phyloP scores from a whole-genome alignment of 1,284 basidiomycete genomes.

The Rhodotorula glutinis region DNA sequence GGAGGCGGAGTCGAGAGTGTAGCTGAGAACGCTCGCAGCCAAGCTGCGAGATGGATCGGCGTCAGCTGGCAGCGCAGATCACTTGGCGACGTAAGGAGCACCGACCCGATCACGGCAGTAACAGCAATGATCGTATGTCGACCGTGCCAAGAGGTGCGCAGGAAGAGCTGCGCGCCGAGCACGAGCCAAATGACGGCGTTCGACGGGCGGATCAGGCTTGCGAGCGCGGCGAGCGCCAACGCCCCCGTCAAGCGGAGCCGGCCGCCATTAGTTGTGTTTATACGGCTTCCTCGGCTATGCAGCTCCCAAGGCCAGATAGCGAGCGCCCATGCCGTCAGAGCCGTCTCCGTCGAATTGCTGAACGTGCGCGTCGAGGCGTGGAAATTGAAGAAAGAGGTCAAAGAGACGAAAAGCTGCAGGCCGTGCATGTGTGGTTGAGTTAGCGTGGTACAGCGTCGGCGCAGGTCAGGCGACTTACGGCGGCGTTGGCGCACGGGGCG shows the following conservation, averaged over 20 bases:
- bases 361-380: slow-evolving; percentile 81
- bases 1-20: slow-evolving; percentile 65
- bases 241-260: slow-evolving; percentile 46
- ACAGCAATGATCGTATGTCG: not conserved
- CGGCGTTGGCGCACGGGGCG: slow-evolving; percentile 58
- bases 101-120: slow-evolving; percentile 13
- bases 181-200: slow-evolving; percentile 81
- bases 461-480: slow-evolving; percentile 53
- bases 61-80: not conserved
- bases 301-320: slow-evolving; percentile 61
- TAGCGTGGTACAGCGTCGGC: slow-evolving; percentile 51
- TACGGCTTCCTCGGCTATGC: too few species aligned
- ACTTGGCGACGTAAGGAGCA: not conserved
- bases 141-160: not conserved
- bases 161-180: slow-evolving; percentile 51
- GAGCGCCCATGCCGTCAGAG: slow-evolving; percentile 74
- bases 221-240: slow-evolving; percentile 63
- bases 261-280: not conserved
- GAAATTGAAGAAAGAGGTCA: slow-evolving; percentile 81
- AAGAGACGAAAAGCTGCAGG: slow-evolving; percentile 69
- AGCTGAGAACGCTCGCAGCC: slow-evolving; percentile 33
- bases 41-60: not conserved
- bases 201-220: slow-evolving; percentile 79
- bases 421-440: too few species aligned
- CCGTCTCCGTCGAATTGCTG: slow-evolving; percentile 89